Evolutionary conservation across 1,284 basidiomycete genomes (phyloP).

Genomic region (Irpex sp.): DNA sequence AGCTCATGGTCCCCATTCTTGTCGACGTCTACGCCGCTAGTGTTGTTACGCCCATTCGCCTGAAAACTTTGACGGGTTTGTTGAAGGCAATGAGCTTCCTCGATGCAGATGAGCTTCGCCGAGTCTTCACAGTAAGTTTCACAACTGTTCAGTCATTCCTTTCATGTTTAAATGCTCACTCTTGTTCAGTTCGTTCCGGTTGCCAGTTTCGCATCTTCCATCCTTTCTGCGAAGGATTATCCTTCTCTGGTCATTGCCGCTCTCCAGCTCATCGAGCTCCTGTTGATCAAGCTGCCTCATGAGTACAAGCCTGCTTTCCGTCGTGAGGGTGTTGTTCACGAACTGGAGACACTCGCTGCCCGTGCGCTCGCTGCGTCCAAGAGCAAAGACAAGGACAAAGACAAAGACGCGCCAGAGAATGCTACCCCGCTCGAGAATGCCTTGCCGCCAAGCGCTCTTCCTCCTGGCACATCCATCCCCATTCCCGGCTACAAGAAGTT

Average conservation of each 20-base stretch:
- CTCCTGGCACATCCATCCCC: conserved; percentile 31
- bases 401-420: conserved; percentile 34
- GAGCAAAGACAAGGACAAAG: conserved; percentile 47
- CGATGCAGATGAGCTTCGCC: conserved; percentile 68
- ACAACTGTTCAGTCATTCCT: neutral
- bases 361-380: conserved; percentile 53
- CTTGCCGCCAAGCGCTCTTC: conserved; percentile 25
- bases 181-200: conserved; percentile 76
- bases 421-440: conserved; percentile 31
- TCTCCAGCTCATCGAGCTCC: conserved; percentile 85
- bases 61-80: conserved; percentile 81
- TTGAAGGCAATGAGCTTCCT: conserved; percentile 88
- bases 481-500: conserved; percentile 65
- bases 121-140: conserved; percentile 63
- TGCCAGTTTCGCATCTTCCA: conserved; percentile 87
- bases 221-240: conserved; percentile 87
- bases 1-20: conserved; percentile 83
- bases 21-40: conserved; percentile 95
- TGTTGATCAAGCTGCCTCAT: conserved; percentile 75
- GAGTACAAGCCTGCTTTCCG: conserved; percentile 85
- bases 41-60: conserved; percentile 78
- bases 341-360: conserved; percentile 73
- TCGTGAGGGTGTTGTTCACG: conserved; percentile 91
- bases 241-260: conserved; percentile 80
- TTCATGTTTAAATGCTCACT: neutral